Percentiles rank a stretch among this genome's conserved stretches.
These are phyloP conservation scores for Pyrenophora graminea DNA, from an alignment of 2,329 filamentous ascomycete genomes.

Conservation along the genomic window DNA sequence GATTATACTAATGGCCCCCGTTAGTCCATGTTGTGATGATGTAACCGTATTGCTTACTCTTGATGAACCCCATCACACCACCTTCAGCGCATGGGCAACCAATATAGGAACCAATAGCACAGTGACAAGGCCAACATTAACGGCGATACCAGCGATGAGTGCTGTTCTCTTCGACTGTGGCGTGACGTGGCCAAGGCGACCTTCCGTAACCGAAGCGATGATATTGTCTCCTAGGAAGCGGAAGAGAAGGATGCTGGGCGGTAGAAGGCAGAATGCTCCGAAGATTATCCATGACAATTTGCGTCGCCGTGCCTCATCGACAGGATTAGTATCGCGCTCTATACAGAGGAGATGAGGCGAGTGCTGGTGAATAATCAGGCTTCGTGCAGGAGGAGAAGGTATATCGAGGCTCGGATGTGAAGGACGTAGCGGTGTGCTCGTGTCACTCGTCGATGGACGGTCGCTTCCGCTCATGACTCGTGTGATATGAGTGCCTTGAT, in stretches of 20 bases:
- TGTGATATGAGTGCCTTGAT: slow-evolving; percentile 25
- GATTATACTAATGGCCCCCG: background rate
- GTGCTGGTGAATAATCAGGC: slow-evolving; percentile 21
- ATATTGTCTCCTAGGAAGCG: slow-evolving; percentile 40
- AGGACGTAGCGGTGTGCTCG: slow-evolving; percentile 31
- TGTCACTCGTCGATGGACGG: slow-evolving; percentile 40
- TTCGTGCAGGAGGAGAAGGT: slow-evolving; percentile 12
- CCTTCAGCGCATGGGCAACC: slow-evolving; percentile 25
- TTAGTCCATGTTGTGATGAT: background rate
- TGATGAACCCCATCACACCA: slow-evolving; percentile 10
- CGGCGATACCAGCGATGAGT: slow-evolving; percentile 33
- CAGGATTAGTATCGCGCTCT: slow-evolving; percentile 26
- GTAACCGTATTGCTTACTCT: background rate
- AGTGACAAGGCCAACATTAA: slow-evolving; percentile 31
- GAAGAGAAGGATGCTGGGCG: slow-evolving; percentile 44
- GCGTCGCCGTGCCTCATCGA: slow-evolving; percentile 33
- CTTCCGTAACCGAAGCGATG: slow-evolving; percentile 37
- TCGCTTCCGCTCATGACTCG: slow-evolving; percentile 26
- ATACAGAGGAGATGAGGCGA: slow-evolving; percentile 40
- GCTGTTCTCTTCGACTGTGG: slow-evolving; percentile 38
- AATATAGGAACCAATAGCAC: slow-evolving; percentile 35
- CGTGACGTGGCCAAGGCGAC: slow-evolving; percentile 37
- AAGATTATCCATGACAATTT: slow-evolving; percentile 43
- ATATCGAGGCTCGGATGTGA: slow-evolving; percentile 22
- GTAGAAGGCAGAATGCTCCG: slow-evolving; percentile 39